phyloP scores from a whole-genome alignment of 2,329 filamentous ascomycete species.

The Paracamarosporium sp. region DNA sequence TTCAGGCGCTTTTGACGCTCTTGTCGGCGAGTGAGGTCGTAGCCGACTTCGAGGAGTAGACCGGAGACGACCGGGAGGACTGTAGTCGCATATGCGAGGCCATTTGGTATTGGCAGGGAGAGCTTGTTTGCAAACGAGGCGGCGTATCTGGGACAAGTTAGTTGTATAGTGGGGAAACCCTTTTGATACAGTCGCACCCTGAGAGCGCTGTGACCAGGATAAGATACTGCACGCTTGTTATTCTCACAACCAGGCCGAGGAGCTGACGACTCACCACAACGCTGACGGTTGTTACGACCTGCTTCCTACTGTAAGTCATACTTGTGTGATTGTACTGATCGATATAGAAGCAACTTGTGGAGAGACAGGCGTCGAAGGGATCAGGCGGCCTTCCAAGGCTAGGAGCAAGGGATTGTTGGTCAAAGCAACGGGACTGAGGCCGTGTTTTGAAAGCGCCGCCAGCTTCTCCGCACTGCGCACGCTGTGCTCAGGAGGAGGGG shows the following conservation, averaged over 20 bases:
- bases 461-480: background rate
- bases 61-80: constrained; percentile 52
- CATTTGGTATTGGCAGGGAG: constrained; percentile 52
- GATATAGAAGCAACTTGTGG: background rate
- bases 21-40: constrained; percentile 41
- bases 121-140: constrained; percentile 37
- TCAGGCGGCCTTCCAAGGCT: background rate
- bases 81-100: constrained; percentile 49
- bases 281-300: constrained; percentile 48
- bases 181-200: background rate
- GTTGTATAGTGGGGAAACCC: background rate
- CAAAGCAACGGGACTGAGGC: background rate
- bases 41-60: constrained; percentile 49
- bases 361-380: background rate
- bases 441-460: background rate
- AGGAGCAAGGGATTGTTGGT: background rate
- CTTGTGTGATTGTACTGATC: background rate
- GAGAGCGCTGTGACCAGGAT: constrained; percentile 41
- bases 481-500: background rate
- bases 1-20: constrained; percentile 32
- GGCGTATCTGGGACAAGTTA: constrained; percentile 34
- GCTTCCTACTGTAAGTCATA: constrained; percentile 48
- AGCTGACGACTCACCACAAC: constrained; percentile 35
- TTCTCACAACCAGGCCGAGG: background rate
- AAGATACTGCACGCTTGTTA: constrained; percentile 47